Evolutionary conservation across 2,329 filamentous ascomycete species (phyloP), one percentile per base, ranked within the genome.

Genomic region (Penicillium sp.): DNA sequence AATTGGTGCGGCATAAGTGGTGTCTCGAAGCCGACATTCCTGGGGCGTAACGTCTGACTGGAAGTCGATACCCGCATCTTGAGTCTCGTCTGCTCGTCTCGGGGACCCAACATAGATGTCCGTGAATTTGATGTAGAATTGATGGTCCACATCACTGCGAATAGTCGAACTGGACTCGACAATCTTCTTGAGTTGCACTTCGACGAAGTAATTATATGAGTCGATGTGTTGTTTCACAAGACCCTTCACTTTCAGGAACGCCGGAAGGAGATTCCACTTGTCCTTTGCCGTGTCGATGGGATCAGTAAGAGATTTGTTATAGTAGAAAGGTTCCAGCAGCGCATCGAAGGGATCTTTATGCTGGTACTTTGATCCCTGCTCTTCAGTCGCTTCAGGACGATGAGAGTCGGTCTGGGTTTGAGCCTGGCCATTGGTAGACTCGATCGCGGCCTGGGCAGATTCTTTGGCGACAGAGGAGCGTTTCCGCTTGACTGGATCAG

Each of bases 191-290:
- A 98, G 84, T 66, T 97, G 90, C 48, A 94, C 86, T 60, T 98
- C 89, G 57, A 96, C 86, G 61, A 98, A 97, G 73, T 93, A 95
- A 73, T 98, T 96, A 78, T 94, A 98, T 25, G 93, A 97, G 74
- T 98, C 94, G 65, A 95, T 91, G 69, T 96, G 90, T 76, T 97
- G 91, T 70, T 96, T 96, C 45, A 96, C 90, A 48, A 96, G 76
- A 48, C 90, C 90, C 72, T 98, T 98, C 62, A 96, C 90, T 70
- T 96, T 96, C 50, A 98, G 75, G 69, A 98, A 98, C n/a, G 93
- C 93, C 0, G 93, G 94, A 27, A 98, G 74, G 37, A 98, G 77
- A 67, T 97, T 95, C 82, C 91, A 96, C 77, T 98, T 98, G 74
- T 98, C 93, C 63, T 72, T 73, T 27, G 82, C 83, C 1, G 83